Evolutionary conservation across 2,329 filamentous ascomycete genomes (phyloP), one percentile per base, ranked within the genome.

Genomic region (Ophiostoma ips): DNA sequence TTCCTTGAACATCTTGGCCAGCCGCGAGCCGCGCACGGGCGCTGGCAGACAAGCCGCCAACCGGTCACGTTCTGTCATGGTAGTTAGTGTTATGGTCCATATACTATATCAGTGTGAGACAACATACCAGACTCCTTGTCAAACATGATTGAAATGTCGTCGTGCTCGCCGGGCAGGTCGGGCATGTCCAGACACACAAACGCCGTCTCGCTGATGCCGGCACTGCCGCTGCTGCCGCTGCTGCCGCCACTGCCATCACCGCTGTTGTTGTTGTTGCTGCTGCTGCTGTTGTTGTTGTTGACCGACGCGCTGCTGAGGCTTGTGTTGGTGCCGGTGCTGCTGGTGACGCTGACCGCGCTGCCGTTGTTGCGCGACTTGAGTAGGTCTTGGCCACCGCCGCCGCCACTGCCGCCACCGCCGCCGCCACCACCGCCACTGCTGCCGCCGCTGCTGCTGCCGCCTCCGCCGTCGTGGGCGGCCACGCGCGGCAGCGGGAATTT

Each of bases 91-190:
- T n/a, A n/a, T n/a, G n/a, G n/a, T n/a, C n/a, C n/a, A n/a, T n/a
- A n/a, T n/a, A n/a, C n/a, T n/a, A n/a, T n/a, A n/a, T n/a, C n/a
- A n/a, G n/a, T n/a, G n/a, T n/a, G 24, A 28, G 24, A 35, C 30
- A 48, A 72, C 83, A 70, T 66, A 88, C 84, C 83, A 60, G 75
- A 70, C 62, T 87, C 83, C 43, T 73, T 81, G 56, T 94, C 87
- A 70, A 95, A 95, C 53, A 82, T 66, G 59, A 95, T 81, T 11
- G 82, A 77, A 57, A 95, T 87, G 67, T 95, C 89, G 63, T 95
- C 89, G 65, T 95, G 87, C 67, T 95, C 89, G 47, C 86, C 86
- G 1, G 88, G 86, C 64, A 94, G 85, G 59, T 95, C 88, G 16
- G 88, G 83, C 64, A 88, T 77, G 64, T 95, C 89, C 52, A 95